Conservation (phyloP, 176 grass and related monocot species). For the Rhynchospora pubera region DNA sequence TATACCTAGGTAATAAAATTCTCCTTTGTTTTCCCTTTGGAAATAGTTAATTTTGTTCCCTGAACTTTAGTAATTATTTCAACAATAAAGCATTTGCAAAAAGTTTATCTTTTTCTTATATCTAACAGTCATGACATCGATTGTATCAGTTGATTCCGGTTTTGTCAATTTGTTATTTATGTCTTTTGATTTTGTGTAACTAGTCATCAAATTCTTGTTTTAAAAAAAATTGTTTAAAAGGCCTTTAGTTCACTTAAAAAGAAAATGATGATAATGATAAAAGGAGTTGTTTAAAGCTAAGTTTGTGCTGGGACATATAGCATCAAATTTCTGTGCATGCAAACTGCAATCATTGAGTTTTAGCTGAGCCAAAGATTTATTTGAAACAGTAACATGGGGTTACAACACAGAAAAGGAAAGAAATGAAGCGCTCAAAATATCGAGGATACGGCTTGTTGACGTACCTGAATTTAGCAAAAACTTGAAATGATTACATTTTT, state of each 20-base stretch:
- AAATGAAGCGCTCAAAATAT: constrained; percentile 44
- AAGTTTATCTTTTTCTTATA: neutral
- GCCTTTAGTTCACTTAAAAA: neutral
- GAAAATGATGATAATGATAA: no score
- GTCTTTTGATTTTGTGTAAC: no score
- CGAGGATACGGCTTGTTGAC: constrained; percentile 66
- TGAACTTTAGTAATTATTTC: neutral
- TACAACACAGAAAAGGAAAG: constrained; percentile 72
- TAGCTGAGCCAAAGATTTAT: neutral
- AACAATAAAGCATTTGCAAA: neutral
- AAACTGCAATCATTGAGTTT: neutral
- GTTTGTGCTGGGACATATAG: neutral
- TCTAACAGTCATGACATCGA: neutral
- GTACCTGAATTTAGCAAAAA: constrained; percentile 67
- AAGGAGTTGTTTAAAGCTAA: neutral
- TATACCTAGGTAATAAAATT: constrained; percentile 60
- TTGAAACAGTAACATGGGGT: constrained; percentile 68
- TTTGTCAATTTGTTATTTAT: neutral
- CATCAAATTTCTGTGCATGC: neutral
- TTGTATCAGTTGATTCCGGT: neutral
- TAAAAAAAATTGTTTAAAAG: no score
- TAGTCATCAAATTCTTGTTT: no score
- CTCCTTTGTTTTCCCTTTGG: neutral
- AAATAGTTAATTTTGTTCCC: neutral
- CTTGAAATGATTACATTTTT: constrained; percentile 37